Evolutionary conservation across 2,329 filamentous ascomycete species (phyloP), one percentile per base, ranked within the genome.

Genomic region (Drechmeria coniospora): DNA sequence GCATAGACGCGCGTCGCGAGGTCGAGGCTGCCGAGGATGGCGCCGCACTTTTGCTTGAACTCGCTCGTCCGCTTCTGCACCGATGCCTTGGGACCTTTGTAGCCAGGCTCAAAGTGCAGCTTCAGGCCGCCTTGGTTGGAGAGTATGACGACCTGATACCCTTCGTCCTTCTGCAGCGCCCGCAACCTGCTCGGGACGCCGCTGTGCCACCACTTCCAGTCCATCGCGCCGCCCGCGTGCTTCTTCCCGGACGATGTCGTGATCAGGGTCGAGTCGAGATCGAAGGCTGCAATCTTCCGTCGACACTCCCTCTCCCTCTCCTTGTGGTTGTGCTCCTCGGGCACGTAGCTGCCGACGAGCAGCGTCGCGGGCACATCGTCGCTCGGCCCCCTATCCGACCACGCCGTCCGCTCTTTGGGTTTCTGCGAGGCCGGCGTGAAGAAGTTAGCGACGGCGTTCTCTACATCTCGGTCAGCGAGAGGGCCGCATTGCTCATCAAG

Each of bases 121-220:
- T 68, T 78, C 24, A 98, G 63, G 10, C 79, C 83, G 27, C 66
- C 86, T 52, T 98, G 90, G 50, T 98, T 98, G 36, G 81, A 92
- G 27, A 98, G 55, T 26, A 95, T 69, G 12, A 82, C 68, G 9
- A 95, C 54, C 25, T 68, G 68, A 51, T 80, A 92, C 17, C 74
- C 82, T 39, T 90, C 68, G 8, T 70, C 59, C 6, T 54, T 37
- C 43, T 82, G 68, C 2, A 95, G 59, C 33, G 74, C 58, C 37
- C 65, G 69, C 12, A 98, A 50, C 28, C 59, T 69, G 0, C 51
- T 53, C 1, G 83, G 82, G 1, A 95, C 79, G 12, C 56, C 63
- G 10, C 54, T 41, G 48, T 92, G 60, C 83, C 84, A 95, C 90
- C 90, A 98, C 50, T 81, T 83, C 90, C 90, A 98, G 47, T 95